phyloP scores from a whole-genome alignment of 257 asterid species.

The Nicotiana sylvestris region DNA sequence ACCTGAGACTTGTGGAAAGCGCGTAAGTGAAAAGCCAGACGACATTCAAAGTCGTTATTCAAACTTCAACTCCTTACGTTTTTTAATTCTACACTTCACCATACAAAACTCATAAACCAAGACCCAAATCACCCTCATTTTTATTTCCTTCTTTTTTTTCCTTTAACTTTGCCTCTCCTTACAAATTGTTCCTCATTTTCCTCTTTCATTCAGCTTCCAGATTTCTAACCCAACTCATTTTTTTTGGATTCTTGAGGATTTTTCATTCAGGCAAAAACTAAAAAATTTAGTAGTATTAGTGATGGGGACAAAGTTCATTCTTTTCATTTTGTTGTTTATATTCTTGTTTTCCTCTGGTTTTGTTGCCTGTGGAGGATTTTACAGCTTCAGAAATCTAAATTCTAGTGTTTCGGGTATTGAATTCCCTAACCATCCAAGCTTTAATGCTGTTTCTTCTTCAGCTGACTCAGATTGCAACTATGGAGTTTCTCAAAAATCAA shows the following conservation, averaged over 20 bases:
- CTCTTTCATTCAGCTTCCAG: neutral
- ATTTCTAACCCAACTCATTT: neutral
- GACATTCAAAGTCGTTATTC: constrained; percentile 14
- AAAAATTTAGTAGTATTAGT: neutral
- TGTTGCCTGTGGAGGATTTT: constrained; percentile 23
- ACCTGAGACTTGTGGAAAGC: neutral
- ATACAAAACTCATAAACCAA: neutral
- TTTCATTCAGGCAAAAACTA: neutral
- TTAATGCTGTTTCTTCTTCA: constrained; percentile 33
- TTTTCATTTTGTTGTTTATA: constrained; percentile 24
- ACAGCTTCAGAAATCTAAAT: constrained; percentile 17
- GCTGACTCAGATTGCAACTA: constrained; percentile 33
- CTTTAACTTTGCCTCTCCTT: neutral
- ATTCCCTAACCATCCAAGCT: constrained; percentile 39
- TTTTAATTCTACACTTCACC: neutral
- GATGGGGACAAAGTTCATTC: constrained; percentile 8
- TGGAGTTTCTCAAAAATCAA: constrained; percentile 8
- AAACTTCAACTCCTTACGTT: neutral
- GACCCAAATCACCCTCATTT: neutral
- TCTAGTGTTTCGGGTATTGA: constrained; percentile 37
- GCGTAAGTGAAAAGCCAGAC: neutral
- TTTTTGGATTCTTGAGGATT: neutral
- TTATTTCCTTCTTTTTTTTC: neutral
- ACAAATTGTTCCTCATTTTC: neutral
- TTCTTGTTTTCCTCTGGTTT: constrained; percentile 26